Percentiles rank a stretch among this genome's conserved stretches.
Conservation (phyloP, 179 eudicot species). For the Spergularia azorica region DNA sequence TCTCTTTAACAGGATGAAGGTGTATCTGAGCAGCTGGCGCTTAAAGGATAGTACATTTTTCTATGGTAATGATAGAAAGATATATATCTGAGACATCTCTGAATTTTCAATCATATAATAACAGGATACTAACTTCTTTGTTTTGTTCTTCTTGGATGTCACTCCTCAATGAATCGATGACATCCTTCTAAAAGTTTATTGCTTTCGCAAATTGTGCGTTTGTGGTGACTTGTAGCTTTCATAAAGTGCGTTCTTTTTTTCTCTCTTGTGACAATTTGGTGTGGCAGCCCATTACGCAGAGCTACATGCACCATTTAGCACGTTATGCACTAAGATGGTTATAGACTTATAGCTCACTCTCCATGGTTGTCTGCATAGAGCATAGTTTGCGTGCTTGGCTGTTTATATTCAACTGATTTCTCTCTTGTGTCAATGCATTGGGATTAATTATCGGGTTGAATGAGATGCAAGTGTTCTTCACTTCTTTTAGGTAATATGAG, state of each 20-base stretch:
- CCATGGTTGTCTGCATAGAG: background rate
- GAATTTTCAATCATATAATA: constrained; percentile 22
- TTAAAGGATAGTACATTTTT: constrained; percentile 40
- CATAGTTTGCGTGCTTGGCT: background rate
- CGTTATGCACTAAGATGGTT: no score
- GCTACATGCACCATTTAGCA: background rate
- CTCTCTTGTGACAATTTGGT: background rate
- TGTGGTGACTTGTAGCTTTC: background rate
- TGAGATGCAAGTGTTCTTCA: background rate
- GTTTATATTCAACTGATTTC: background rate
- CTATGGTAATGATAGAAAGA: constrained; percentile 63
- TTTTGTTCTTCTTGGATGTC: constrained; percentile 11
- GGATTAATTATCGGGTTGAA: background rate
- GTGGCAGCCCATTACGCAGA: background rate
- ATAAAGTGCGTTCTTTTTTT: background rate
- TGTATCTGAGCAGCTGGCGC: constrained; percentile 61
- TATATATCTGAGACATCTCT: constrained; percentile 30
- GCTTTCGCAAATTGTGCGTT: background rate
- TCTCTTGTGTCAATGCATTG: background rate
- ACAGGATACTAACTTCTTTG: constrained; percentile 5
- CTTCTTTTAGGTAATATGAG: background rate
- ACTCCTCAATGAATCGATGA: background rate
- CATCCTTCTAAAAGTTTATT: background rate
- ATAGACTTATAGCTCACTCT: no score
- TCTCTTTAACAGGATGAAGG: constrained; percentile 60